Evolutionary conservation across 2,329 filamentous ascomycete species (phyloP), one percentile per base, ranked within the genome.

Genomic region (Fusarium duplospermum): DNA sequence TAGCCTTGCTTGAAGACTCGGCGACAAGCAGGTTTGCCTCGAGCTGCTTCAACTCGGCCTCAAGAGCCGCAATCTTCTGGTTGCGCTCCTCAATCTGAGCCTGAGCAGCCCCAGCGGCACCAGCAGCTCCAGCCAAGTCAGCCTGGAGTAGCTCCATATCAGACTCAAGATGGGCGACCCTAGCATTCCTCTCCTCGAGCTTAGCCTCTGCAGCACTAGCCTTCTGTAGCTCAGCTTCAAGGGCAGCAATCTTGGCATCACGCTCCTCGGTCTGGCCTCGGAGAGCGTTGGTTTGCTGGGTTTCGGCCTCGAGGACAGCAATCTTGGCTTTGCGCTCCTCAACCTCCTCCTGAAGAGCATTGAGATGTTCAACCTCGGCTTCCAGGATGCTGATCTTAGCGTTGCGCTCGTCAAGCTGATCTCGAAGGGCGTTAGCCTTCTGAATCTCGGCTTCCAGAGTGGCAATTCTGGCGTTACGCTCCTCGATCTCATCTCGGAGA

Each of bases 351-450:
- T 63, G 72, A 22, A 45, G 40, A 42, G 66, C 36, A 10, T 58
- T 70, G 9, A 54, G 56, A 22, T 75, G 66, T 24, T 74, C 58
- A n/a, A 78, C n/a, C 27, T 78, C 72, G 4, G 82, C 73, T 72
- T 88, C 84, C 7, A 88, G 80, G 3, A 82, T 78, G 6, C 81
- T 76, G 36, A 88, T 83, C 72, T 81, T 83, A 38, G 80, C 80
- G 65, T 85, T 83, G 54, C 85, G 83, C 65, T 86, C 83, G n/a
- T 71, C 60, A 7, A 71, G 54, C 33, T 76, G 62, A 5, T 54
- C 59, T 16, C 29, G 36, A 20, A 38, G 38, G 36, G 40, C 27
- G 7, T 62, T 38, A 2, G 27, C 59, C 40, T 73, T 52, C 56
- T 83, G 80, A 36, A 87, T 80, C 63, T 85, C 81, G 18, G 76